Conservation (phyloP, 1,139 yeast species). For the Yamadazyma sp. region DNA sequence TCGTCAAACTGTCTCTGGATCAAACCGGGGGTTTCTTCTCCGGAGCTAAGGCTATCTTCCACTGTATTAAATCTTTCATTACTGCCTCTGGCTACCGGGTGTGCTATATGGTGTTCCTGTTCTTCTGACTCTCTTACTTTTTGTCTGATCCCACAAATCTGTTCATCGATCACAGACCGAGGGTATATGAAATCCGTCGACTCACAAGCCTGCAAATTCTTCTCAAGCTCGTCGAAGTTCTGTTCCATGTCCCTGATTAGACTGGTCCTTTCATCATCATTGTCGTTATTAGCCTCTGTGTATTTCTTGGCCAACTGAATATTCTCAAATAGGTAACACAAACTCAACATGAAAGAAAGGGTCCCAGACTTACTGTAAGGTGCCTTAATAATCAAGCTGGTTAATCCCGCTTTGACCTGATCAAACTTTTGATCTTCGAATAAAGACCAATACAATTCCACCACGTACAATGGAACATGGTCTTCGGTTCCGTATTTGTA, state of each 20-base stretch:
- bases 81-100: not conserved
- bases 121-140: constrained; percentile 11
- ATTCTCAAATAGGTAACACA: constrained; percentile 27
- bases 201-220: constrained; percentile 29
- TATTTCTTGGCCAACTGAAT: constrained; percentile 15
- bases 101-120: not conserved
- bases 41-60: not conserved
- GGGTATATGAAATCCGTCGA: constrained; percentile 31
- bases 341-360: constrained; percentile 31
- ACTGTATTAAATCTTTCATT: too few species aligned
- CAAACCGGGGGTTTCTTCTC: not conserved
- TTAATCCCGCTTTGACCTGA: constrained; percentile 29
- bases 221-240: constrained; percentile 19
- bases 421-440: constrained; percentile 26
- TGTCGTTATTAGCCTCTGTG: constrained; percentile 1
- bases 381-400: constrained; percentile 42
- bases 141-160: constrained; percentile 9
- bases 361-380: constrained; percentile 48
- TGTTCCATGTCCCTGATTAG: constrained; percentile 11
- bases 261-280: constrained; percentile 15
- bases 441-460: constrained; percentile 37
- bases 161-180: constrained; percentile 19
- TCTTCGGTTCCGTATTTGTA: constrained; percentile 41
- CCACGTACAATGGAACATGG: constrained; percentile 38
- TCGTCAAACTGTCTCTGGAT: not conserved